Evolutionary conservation across 345 rosid species (phyloP).

Genomic region (Populus euphratica): DNA sequence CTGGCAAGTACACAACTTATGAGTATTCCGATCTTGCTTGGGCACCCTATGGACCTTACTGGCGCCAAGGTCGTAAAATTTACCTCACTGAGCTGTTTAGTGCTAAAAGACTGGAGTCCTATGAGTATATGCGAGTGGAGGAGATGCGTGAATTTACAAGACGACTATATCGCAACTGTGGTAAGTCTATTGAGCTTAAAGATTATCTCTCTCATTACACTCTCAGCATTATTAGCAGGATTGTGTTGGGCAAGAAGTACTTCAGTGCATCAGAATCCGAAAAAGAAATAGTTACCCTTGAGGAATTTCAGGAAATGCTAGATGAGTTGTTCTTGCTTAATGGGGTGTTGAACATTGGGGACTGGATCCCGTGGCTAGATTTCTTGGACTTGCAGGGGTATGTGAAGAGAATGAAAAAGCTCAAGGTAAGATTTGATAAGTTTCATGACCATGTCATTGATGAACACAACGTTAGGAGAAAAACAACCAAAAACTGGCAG

Average conservation of each 20-base stretch:
- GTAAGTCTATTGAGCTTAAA: slow-evolving; percentile 29
- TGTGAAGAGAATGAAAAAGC: slow-evolving; percentile 53
- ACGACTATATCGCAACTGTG: slow-evolving; percentile 14
- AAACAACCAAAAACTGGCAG: slow-evolving; percentile 29
- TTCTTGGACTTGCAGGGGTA: slow-evolving; percentile 63
- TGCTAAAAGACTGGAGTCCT: slow-evolving; percentile 50
- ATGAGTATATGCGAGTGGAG: slow-evolving; percentile 49
- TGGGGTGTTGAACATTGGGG: slow-evolving; percentile 59
- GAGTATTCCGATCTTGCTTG: slow-evolving; percentile 55
- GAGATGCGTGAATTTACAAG: slow-evolving; percentile 33
- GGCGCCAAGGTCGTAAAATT: slow-evolving; percentile 63
- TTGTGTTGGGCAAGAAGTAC: slow-evolving; percentile 66
- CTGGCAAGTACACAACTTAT: slow-evolving; percentile 65
- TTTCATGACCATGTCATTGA: slow-evolving; percentile 61
- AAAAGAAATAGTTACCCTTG: slow-evolving; percentile 38
- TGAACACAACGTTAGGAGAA: slow-evolving; percentile 44
- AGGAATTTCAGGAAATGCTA: slow-evolving; percentile 64
- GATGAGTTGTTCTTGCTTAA: slow-evolving; percentile 62
- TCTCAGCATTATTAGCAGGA: slow-evolving; percentile 55
- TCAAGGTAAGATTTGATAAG: slow-evolving; percentile 50
- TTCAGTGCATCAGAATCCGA: slow-evolving; percentile 1
- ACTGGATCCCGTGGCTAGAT: slow-evolving; percentile 58
- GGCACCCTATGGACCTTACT: slow-evolving; percentile 64
- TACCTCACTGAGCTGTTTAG: slow-evolving; percentile 58
- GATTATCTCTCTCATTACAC: slow-evolving; percentile 29